Evolutionary conservation across 768 basidiomycete species (phyloP).

Genomic region (Rhodotorula toruloides): DNA sequence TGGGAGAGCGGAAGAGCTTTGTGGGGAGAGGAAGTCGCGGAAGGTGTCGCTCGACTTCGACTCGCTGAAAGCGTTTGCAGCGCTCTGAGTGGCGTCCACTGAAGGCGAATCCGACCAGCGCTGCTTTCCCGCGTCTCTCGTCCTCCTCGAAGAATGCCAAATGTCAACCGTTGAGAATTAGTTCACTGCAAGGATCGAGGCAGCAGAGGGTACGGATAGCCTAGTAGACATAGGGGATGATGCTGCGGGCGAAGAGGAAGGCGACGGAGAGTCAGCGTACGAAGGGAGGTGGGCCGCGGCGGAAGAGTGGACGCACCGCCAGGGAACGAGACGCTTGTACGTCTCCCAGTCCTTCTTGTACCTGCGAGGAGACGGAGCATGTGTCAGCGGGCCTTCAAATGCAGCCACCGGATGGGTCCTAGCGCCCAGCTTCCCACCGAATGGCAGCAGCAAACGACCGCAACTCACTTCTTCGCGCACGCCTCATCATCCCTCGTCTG

Average conservation of each 20-base stretch:
- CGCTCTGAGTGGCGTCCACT: no score
- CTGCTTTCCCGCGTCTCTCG: no score
- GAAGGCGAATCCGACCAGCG: no score
- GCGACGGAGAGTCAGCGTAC: not conserved
- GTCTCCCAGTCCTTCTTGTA: conserved; percentile 91
- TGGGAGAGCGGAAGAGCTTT: no score
- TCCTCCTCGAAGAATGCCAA: no score
- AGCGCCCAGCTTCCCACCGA: no score
- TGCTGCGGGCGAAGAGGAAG: conserved; percentile 13
- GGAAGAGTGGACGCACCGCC: conserved; percentile 45
- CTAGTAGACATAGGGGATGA: conserved; percentile 43
- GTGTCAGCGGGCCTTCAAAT: no score
- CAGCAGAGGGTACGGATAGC: not conserved
- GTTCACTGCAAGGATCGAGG: not conserved
- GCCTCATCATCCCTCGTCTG: conserved; percentile 86
- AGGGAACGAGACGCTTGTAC: conserved; percentile 81
- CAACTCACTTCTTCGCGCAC: conserved; percentile 74
- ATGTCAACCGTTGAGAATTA: not conserved
- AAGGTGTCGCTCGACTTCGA: no score
- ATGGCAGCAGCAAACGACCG: no score
- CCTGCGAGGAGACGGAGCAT: conserved; percentile 48
- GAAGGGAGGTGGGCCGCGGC: not conserved
- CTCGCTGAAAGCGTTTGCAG: no score
- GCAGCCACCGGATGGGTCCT: no score
- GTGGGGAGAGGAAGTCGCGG: no score